Evolutionary conservation across 768 basidiomycete species (phyloP).

Genomic region (Amanita inopinata): DNA sequence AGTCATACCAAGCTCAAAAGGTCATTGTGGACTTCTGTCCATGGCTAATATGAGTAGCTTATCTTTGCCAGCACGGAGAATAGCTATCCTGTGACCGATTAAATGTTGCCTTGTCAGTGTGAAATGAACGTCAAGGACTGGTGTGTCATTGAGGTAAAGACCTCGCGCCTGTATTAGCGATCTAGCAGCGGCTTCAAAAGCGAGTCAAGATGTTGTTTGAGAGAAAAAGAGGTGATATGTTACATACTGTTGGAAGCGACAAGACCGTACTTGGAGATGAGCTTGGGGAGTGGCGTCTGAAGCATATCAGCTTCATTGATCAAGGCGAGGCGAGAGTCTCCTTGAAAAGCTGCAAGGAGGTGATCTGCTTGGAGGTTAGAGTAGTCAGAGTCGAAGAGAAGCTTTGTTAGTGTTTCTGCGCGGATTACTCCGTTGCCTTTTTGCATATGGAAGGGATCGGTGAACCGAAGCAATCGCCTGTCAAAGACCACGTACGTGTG

Average conservation of each 20-base stretch:
- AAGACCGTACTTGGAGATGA: conserved; percentile 51
- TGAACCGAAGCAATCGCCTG: not conserved
- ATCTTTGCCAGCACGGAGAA: conserved; percentile 70
- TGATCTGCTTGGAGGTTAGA: conserved; percentile 41
- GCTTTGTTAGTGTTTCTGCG: conserved; percentile 33
- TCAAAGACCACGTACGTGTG: conserved; percentile 21
- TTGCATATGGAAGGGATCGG: not conserved
- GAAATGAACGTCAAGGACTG: conserved; percentile 39
- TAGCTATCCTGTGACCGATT: conserved; percentile 49
- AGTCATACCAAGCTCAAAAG: not conserved
- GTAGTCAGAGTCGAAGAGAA: conserved; percentile 35
- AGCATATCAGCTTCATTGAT: conserved; percentile 42
- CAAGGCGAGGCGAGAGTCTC: conserved; percentile 56
- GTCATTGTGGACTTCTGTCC: conserved; percentile 1
- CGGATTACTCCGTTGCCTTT: conserved; percentile 28
- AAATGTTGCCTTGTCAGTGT: conserved; percentile 36
- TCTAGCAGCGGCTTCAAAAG: conserved; percentile 50
- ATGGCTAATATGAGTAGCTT: conserved; percentile 48
- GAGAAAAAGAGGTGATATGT: not conserved
- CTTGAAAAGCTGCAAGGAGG: conserved; percentile 49
- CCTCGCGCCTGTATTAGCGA: conserved; percentile 56
- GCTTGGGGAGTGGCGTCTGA: conserved; percentile 43
- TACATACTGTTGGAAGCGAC: conserved; percentile 55
- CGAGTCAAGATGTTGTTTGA: conserved; percentile 6
- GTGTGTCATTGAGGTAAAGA: conserved; percentile 60